These are phyloP conservation scores for Myxozyma nipponensis DNA, from an alignment of 805 yeast species.

Conservation along the genomic window DNA sequence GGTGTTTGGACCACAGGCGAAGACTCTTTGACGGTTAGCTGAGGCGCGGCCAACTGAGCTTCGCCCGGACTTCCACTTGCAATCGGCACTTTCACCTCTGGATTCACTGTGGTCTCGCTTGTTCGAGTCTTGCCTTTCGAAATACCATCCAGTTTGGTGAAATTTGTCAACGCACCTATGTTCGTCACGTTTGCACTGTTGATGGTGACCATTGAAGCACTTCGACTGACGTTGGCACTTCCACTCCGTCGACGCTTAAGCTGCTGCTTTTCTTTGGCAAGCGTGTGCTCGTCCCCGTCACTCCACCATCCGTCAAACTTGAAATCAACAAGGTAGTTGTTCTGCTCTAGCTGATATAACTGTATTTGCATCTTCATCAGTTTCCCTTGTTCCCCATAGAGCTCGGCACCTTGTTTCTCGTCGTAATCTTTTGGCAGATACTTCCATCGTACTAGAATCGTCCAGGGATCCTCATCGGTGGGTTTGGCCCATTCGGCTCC, in stretches of 20 bases:
- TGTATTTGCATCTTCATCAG: slow-evolving; percentile 91
- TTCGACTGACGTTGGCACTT: slow-evolving; percentile 19
- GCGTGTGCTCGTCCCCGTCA: slow-evolving; percentile 30
- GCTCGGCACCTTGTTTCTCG: slow-evolving; percentile 28
- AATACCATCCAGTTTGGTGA: slow-evolving; percentile 38
- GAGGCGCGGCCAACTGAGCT: not conserved
- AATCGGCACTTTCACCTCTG: not conserved
- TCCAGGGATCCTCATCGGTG: slow-evolving; percentile 79
- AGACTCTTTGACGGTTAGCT: not conserved
- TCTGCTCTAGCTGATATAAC: slow-evolving; percentile 90
- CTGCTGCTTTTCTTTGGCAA: slow-evolving; percentile 23
- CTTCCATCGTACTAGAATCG: slow-evolving; percentile 91
- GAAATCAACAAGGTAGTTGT: slow-evolving; percentile 92
- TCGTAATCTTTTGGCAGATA: slow-evolving; percentile 46
- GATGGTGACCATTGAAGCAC: slow-evolving; percentile 20
- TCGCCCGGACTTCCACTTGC: not conserved
- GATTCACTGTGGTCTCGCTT: not conserved
- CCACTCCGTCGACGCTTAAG: slow-evolving; percentile 18
- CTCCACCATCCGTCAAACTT: slow-evolving; percentile 97
- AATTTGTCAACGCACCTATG: slow-evolving; percentile 19
- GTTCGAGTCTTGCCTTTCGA: not conserved
- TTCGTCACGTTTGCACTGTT: slow-evolving; percentile 19
- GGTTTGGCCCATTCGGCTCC: slow-evolving; percentile 99
- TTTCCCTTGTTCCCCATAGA: slow-evolving; percentile 42
- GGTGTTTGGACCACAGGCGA: not conserved